Conservation (phyloP, 2,329 filamentous ascomycete genomes). For the Ascosphaera aggregata region DNA sequence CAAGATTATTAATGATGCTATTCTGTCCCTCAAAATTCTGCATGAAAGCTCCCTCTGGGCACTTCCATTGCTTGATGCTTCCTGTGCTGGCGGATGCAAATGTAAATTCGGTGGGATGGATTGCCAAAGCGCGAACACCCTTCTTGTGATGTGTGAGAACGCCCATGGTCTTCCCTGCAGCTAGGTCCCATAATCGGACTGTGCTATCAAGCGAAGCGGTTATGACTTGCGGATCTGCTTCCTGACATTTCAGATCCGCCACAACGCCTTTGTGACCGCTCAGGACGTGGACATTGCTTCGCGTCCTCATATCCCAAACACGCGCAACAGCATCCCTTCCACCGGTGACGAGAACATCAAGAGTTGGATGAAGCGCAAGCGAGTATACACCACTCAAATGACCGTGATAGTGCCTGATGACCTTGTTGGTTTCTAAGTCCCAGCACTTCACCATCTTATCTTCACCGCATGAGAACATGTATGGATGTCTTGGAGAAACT, state of each 20-base stretch:
- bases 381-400: slow-evolving; percentile 93
- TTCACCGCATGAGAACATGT: slow-evolving; percentile 92
- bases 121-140: slow-evolving; percentile 62
- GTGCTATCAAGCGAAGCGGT: slow-evolving; percentile 81
- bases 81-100: slow-evolving; percentile 83
- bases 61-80: slow-evolving; percentile 99
- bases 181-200: slow-evolving; percentile 82
- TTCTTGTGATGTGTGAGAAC: slow-evolving; percentile 98
- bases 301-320: slow-evolving; percentile 96
- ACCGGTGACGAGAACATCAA: slow-evolving; percentile 86
- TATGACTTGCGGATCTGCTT: slow-evolving; percentile 90
- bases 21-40: slow-evolving; percentile 97
- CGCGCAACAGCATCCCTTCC: slow-evolving; percentile 83
- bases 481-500: slow-evolving; percentile 80
- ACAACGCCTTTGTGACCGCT: slow-evolving; percentile 80
- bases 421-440: slow-evolving; percentile 99
- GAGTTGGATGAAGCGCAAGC: slow-evolving; percentile 71
- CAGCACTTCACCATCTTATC: slow-evolving; percentile 99
- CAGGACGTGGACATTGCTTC: slow-evolving; percentile 87
- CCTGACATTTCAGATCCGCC: slow-evolving; percentile 73
- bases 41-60: slow-evolving; percentile 94
- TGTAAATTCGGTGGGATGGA: slow-evolving; percentile 84
- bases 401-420: slow-evolving; percentile 92
- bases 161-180: slow-evolving; percentile 87
- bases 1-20: slow-evolving; percentile 80